Conservation (phyloP, 345 rosid species). For the Carallia brachiata region DNA sequence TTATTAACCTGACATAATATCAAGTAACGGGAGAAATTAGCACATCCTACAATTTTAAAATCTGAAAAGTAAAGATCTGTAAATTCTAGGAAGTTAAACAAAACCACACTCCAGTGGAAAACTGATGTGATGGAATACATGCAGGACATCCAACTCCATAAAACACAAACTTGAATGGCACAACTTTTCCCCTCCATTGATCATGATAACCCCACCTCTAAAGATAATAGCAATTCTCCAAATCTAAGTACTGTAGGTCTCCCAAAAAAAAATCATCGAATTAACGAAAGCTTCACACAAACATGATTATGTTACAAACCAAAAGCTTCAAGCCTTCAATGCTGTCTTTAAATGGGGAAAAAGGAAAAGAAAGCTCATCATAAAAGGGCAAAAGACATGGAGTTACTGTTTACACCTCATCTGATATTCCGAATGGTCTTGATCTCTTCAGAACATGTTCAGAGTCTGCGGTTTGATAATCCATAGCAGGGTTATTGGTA, state of each 20-base stretch:
- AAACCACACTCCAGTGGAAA: too few species aligned
- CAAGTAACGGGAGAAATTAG: conserved; percentile 6
- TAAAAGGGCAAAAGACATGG: neutral
- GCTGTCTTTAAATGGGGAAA: neutral
- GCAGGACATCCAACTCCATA: too few species aligned
- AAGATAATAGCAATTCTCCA: too few species aligned
- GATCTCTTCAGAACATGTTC: conserved; percentile 69
- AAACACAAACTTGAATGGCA: too few species aligned
- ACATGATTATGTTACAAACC: neutral
- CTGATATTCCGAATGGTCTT: conserved; percentile 64
- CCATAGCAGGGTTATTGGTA: conserved; percentile 48
- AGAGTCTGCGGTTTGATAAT: conserved; percentile 83
- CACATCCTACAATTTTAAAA: neutral
- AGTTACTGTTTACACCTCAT: conserved; percentile 48
- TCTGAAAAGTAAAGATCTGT: neutral
- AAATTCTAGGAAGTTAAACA: neutral
- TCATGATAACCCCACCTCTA: too few species aligned
- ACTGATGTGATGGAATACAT: too few species aligned
- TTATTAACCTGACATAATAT: conserved; percentile 53
- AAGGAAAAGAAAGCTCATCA: neutral
- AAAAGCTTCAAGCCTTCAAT: too few species aligned
- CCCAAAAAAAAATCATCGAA: too few species aligned
- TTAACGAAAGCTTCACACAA: conserved; percentile 2
- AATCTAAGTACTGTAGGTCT: too few species aligned
- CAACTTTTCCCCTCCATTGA: too few species aligned